These are phyloP conservation scores for Hippophae rhamnoides DNA, from an alignment of 306 rosid species.

Conservation along the genomic window DNA sequence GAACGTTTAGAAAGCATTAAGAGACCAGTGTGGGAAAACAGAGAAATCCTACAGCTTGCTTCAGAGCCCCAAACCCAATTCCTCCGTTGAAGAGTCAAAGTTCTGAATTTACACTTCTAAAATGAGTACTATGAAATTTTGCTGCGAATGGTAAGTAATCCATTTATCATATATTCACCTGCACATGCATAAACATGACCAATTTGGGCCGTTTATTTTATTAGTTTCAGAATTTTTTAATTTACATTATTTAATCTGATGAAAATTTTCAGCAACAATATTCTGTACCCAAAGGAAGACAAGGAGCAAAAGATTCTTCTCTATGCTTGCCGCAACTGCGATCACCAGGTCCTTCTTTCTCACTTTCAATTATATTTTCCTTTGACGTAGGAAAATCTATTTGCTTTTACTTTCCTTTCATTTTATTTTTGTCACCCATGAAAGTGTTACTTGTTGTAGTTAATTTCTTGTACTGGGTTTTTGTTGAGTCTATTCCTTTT, in stretches of 20 bases:
- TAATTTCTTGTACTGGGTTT: too few relatives aligned
- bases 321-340: slow-evolving; percentile 94
- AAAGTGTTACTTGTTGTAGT: too few relatives aligned
- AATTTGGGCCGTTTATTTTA: neutral
- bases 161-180: slow-evolving; percentile 4
- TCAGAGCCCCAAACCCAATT: too few relatives aligned
- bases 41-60: too few relatives aligned
- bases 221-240: neutral
- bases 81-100: too few relatives aligned
- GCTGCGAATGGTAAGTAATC: slow-evolving; percentile 78
- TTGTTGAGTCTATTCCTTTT: too few relatives aligned
- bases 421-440: too few relatives aligned
- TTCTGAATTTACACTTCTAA: slow-evolving; percentile 15
- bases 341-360: slow-evolving; percentile 58
- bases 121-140: slow-evolving; percentile 96
- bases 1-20: too few relatives aligned
- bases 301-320: slow-evolving; percentile 68
- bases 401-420: too few relatives aligned
- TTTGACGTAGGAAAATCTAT: too few relatives aligned
- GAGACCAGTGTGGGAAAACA: too few relatives aligned
- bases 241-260: neutral
- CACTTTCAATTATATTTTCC: neutral
- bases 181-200: neutral
- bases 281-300: slow-evolving; percentile 90
- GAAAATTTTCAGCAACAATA: slow-evolving; percentile 61